Percentiles rank a stretch among this genome's conserved stretches.
Evolutionary conservation across 768 basidiomycete species (phyloP).

Genomic region (Lactifluus hygrophoroides): DNA sequence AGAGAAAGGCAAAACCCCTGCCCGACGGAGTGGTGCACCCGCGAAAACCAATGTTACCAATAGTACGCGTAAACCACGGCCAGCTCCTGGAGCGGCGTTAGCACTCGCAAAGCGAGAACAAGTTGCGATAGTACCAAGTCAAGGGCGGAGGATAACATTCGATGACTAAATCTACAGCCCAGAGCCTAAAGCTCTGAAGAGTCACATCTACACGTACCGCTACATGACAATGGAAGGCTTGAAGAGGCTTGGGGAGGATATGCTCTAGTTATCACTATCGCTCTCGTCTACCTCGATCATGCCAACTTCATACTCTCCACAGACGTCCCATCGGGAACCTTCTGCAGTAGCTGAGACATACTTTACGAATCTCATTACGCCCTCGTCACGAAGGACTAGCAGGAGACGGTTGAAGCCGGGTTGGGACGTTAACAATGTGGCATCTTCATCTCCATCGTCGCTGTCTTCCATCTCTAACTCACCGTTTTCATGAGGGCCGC

Average conservation of each 20-base stretch:
- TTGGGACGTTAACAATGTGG: slow-evolving; percentile 77
- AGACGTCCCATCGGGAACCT: slow-evolving; percentile 90
- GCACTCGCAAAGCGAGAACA: slow-evolving; percentile 70
- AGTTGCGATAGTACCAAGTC: slow-evolving; percentile 60
- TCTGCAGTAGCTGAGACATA: slow-evolving; percentile 86
- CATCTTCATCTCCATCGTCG: slow-evolving; percentile 44
- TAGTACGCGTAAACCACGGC: slow-evolving; percentile 28
- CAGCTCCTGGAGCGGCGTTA: slow-evolving; percentile 73
- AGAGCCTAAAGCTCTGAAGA: neutral
- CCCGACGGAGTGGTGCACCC: neutral
- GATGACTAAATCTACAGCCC: slow-evolving; percentile 26
- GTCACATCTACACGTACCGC: neutral
- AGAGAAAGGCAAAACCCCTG: neutral
- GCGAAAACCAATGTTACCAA: neutral
- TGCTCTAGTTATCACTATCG: slow-evolving; percentile 2
- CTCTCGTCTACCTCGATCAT: slow-evolving; percentile 41
- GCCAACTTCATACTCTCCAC: slow-evolving; percentile 87
- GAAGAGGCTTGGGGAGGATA: neutral
- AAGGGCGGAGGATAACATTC: slow-evolving; percentile 69
- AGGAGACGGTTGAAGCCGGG: slow-evolving; percentile 86
- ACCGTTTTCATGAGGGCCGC: slow-evolving; percentile 14
- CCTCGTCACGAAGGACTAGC: slow-evolving; percentile 84
- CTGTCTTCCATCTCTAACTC: slow-evolving; percentile 2
- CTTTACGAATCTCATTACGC: slow-evolving; percentile 92
- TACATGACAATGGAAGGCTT: neutral